Conservation (phyloP, 1,284 basidiomycete genomes). For the Fomitopsis palustris region DNA sequence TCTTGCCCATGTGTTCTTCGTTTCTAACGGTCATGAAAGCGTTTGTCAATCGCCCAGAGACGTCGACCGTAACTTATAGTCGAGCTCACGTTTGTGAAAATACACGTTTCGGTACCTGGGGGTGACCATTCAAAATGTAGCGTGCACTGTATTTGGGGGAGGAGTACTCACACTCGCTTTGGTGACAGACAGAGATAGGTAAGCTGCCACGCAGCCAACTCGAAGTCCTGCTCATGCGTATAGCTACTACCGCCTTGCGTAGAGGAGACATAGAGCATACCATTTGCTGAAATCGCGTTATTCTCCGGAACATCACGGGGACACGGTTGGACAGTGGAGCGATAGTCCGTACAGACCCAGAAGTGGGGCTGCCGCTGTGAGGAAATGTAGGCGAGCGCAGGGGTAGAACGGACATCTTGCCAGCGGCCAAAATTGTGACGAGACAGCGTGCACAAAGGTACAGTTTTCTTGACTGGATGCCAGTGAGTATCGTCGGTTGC, state of each 20-base stretch:
- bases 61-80: conserved; percentile 5
- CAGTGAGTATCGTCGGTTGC: neutral
- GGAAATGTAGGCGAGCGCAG: conserved; percentile 39
- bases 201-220: conserved; percentile 90
- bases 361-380: conserved; percentile 27
- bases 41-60: neutral
- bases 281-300: conserved; percentile 85
- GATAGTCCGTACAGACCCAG: conserved; percentile 26
- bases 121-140: conserved; percentile 3
- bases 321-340: conserved; percentile 49
- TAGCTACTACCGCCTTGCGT: neutral
- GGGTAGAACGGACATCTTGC: conserved; percentile 56
- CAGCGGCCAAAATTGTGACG: neutral
- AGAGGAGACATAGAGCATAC: conserved; percentile 35
- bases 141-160: neutral
- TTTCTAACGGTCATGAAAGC: conserved; percentile 55
- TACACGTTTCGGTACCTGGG: conserved; percentile 85
- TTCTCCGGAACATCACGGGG: conserved; percentile 73
- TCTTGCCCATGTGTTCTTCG: conserved; percentile 97
- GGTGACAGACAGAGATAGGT: conserved; percentile 90
- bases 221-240: conserved; percentile 72
- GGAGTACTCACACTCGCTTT: conserved; percentile 75
- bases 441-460: neutral
- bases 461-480: neutral
- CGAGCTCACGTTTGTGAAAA: conserved; percentile 78